Evolutionary conservation across 2,329 filamentous ascomycete species (phyloP), one percentile per base, ranked within the genome.

Genomic region (Aspergillus proliferans): DNA sequence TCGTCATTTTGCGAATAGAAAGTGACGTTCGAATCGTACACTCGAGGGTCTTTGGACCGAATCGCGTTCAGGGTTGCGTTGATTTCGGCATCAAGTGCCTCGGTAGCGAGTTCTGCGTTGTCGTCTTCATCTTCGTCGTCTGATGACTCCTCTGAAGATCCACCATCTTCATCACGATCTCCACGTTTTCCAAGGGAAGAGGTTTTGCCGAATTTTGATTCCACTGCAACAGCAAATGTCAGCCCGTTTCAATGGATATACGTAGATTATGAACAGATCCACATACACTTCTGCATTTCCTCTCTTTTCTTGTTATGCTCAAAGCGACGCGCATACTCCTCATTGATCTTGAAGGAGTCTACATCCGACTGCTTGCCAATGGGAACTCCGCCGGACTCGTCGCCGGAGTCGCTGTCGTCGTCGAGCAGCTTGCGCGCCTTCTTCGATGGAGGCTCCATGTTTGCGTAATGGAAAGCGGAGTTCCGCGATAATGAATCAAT

Each of bases 241-340:
- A 49, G 51, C 30, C 50, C 28, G 38, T 44, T 48, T 19, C 34
- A 38, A 38, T 38, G 6, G 30, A n/a, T 6, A 18, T n/a, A 18
- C 14, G 38, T 39, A n/a, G 9, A 10, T 5, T 47, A 15, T 12
- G 2, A 33, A 38, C 4, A 43, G 28, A 18, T 2, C 6, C 28
- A 58, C 63, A 53, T 67, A 70, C 66, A 56, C 52, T 65, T 63
- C 71, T 90, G 85, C 55, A 83, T 75, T 67, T 98, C 93, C 65
- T 95, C 91, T 50, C 92, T 82, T 74, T 95, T 95, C 76, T 97
- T 96, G 74, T 98, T 98, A 73, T 97, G 81, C 69, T 98, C 93
- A 61, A 95, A 97, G 38, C 88, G 80, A 58, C 81, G 83, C 40
- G 93, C 93, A 68, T 85, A 98, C 46, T 94, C 88, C 66, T 90